Conservation (phyloP, 2,329 filamentous ascomycete genomes). For the Colletotrichum incanum region DNA sequence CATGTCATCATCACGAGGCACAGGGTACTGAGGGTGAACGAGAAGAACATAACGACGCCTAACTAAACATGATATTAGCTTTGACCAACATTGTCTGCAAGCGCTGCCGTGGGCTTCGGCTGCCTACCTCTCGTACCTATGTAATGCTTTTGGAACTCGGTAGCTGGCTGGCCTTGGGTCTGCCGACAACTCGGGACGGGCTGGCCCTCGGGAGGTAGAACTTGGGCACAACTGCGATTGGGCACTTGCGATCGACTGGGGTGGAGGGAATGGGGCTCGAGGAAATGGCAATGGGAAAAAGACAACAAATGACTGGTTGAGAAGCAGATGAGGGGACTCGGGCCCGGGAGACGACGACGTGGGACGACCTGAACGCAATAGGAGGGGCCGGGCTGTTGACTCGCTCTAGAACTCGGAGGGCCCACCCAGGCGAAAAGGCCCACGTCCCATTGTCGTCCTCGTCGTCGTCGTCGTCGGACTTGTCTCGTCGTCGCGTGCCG, state of each 20-base stretch:
- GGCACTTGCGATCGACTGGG: conserved; percentile 6
- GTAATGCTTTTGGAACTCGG: neutral
- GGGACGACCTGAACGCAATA: conserved; percentile 24
- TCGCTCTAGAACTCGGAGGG: conserved; percentile 36
- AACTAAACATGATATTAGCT: neutral
- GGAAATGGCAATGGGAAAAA: conserved; percentile 27
- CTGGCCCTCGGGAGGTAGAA: conserved; percentile 5
- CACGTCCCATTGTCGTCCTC: conserved; percentile 3
- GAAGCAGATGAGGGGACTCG: neutral
- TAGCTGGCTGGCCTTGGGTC: conserved; percentile 15
- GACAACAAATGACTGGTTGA: conserved; percentile 9
- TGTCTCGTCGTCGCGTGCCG: conserved; percentile 34
- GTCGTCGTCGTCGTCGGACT: conserved; percentile 3
- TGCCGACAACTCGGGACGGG: conserved; percentile 18
- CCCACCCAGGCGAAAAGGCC: conserved; percentile 8
- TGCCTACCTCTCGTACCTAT: neutral
- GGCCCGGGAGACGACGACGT: conserved; percentile 20
- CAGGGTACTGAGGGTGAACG: neutral
- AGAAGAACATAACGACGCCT: neutral
- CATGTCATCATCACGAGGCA: neutral
- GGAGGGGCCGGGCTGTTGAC: conserved; percentile 38
- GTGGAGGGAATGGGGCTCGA: neutral
- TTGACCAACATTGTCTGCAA: neutral
- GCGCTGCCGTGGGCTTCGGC: conserved; percentile 9
- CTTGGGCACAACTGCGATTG: conserved; percentile 25